phyloP scores from a whole-genome alignment of 192 early-diverging fungal genomes.

The Cladochytrium replicatum region DNA sequence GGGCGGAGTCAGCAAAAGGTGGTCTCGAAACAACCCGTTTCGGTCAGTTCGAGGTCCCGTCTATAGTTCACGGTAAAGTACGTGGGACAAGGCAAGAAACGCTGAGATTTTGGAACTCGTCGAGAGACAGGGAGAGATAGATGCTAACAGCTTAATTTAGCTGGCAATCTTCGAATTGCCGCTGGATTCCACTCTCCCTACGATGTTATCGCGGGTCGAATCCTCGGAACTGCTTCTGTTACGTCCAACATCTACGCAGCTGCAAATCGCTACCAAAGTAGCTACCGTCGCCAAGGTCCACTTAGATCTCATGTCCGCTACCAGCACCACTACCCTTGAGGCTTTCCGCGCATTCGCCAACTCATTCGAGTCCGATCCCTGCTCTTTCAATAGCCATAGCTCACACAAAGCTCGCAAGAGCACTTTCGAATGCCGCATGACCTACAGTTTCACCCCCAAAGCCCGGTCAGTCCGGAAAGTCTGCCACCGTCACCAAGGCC shows the following conservation, averaged over 20 bases:
- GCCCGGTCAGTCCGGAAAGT: neutral
- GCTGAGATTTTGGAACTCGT: too few relatives aligned
- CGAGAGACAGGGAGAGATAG: too few relatives aligned
- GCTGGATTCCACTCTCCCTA: constrained; percentile 11
- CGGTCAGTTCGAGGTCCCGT: too few relatives aligned
- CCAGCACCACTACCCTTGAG: neutral
- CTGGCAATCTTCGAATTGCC: constrained; percentile 8
- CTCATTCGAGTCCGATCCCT: constrained; percentile 4
- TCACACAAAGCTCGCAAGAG: constrained; percentile 13
- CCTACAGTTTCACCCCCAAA: constrained; percentile 7
- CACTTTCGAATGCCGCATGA: constrained; percentile 7
- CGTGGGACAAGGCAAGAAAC: too few relatives aligned
- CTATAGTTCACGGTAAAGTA: too few relatives aligned
- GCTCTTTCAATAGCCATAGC: too few relatives aligned
- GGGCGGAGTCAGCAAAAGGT: too few relatives aligned
- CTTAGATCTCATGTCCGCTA: constrained; percentile 3
- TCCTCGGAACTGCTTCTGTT: constrained; percentile 7
- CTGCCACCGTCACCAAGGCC: constrained; percentile 14
- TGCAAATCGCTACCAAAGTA: neutral
- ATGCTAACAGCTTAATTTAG: too few relatives aligned
- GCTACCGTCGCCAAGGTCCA: constrained; percentile 10
- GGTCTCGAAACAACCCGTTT: too few relatives aligned
- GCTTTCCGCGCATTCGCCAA: constrained; percentile 9
- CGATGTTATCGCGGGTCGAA: constrained; percentile 15
- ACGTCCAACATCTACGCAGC: constrained; percentile 16